These are phyloP conservation scores for Lavandula angustifolia DNA, from an alignment of 257 asterid genomes.

Conservation along the genomic window DNA sequence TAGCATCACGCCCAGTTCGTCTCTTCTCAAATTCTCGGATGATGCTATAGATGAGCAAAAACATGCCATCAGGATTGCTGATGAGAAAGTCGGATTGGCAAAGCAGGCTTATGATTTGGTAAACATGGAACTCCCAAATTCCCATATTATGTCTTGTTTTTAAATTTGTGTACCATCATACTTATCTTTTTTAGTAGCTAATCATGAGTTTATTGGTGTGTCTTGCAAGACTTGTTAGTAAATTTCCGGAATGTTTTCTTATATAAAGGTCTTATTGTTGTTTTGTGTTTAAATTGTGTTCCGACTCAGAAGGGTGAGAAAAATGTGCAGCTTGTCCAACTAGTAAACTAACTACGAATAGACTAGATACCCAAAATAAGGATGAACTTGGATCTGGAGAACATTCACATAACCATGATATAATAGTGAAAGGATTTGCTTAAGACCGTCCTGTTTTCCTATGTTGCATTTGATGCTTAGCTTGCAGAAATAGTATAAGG, in stretches of 20 bases:
- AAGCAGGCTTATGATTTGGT: constrained; percentile 94
- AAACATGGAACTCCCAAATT: constrained; percentile 18
- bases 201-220: neutral
- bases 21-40: constrained; percentile 77
- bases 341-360: neutral
- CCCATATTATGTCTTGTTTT: constrained; percentile 8
- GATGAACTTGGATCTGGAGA: neutral
- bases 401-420: neutral
- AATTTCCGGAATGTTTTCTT: constrained; percentile 3
- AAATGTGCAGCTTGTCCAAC: neutral
- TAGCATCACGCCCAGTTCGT: constrained; percentile 66
- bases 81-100: constrained; percentile 93
- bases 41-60: constrained; percentile 96
- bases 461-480: constrained; percentile 13
- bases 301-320: constrained; percentile 3
- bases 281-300: neutral
- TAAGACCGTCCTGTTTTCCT: neutral
- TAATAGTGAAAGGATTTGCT: constrained; percentile 3
- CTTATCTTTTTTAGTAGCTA: constrained; percentile 9
- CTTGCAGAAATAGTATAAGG: constrained; percentile 3
- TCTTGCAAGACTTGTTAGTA: neutral
- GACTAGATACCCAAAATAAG: neutral
- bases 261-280: neutral
- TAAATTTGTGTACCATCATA: constrained; percentile 16
- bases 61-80: constrained; percentile 94